Conservation (phyloP, 1,284 basidiomycete species). For the Neonothopanus nambi region DNA sequence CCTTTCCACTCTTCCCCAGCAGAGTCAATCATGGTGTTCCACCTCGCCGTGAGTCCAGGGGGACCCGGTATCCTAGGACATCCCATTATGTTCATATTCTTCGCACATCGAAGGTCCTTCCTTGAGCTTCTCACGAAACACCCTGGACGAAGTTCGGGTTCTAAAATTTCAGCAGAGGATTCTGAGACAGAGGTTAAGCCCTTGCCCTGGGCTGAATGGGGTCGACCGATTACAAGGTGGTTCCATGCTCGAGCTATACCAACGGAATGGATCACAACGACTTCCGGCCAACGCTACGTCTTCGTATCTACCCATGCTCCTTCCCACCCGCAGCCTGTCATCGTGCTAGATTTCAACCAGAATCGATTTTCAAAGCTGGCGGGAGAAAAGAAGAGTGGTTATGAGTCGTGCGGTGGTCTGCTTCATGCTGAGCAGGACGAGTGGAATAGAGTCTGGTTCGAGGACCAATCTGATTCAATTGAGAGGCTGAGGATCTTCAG, state of each 20-base stretch:
- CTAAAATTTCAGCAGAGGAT: too few species aligned
- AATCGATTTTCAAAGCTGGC: constrained; percentile 4
- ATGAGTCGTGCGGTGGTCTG: not conserved
- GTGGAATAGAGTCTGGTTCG: constrained; percentile 1
- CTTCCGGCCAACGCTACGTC: constrained; percentile 13
- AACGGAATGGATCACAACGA: constrained; percentile 15
- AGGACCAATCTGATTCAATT: not conserved
- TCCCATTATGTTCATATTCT: constrained; percentile 10
- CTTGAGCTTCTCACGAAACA: not conserved
- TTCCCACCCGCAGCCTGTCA: constrained; percentile 3
- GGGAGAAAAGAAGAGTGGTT: not conserved
- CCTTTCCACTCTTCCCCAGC: constrained; percentile 11
- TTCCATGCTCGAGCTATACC: constrained; percentile 6
- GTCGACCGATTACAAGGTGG: constrained; percentile 10
- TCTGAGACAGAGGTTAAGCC: not conserved
- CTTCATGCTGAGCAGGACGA: not conserved
- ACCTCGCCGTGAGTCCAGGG: constrained; percentile 6
- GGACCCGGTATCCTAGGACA: not conserved
- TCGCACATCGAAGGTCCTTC: constrained; percentile 9
- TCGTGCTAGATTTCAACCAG: constrained; percentile 12
- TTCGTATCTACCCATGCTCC: constrained; percentile 6
- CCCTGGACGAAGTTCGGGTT: too few species aligned
- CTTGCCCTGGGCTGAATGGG: constrained; percentile 10
- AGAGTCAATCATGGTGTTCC: constrained; percentile 14
- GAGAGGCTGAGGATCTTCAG: constrained; percentile 9